Base-by-base conservation (phyloP, 106 monocot species). In the Acorus calamus region DNA sequence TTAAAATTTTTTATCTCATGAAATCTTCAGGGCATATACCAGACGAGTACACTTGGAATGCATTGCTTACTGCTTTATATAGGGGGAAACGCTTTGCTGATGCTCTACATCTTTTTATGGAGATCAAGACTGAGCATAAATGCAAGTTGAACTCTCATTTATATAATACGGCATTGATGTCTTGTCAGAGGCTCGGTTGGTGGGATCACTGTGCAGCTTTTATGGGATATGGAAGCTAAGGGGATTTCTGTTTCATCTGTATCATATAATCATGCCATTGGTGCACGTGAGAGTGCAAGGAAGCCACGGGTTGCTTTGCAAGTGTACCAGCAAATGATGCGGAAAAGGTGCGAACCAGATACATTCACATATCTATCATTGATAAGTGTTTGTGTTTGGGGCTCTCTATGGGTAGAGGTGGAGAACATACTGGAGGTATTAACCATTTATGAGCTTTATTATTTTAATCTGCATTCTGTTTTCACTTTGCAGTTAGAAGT, bases 141-240 rank as follows among this genome's bases (percentile, higher is more conserved):
- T 61, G 44, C 46, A 61, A 71, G 60, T 60, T 77, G 44, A 84
- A 88, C 69, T 47, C 6, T 43, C 87, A 88, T 72, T 54, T 88
- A n/a, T 98, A 79, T 67, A 81, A 90, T 46, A 73, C 76, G 11
- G 84, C 76, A 75, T 57, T 98, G 56, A 80, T 92, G 87, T 75
- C 87, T 46, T 92, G 87, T 69, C 87, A 79, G 63, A 85, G 61
- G 66, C 84, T 91, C 65, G 63, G 87, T 64, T 80, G 78, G 47
- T 98, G 96, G 96, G 83, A 87, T 13, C 82, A 76, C 41, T 28
- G 59, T 98, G 65, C 91, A 98, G 72, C 53, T 98, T 47, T 64
- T 98, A 42, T 98, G 96, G 91, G 55, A 77, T 46, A 98, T 98
- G 96, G 96, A 92, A 69, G 77, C 57, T 53, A 80, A 57, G 75